Evolutionary conservation across 1,139 yeast genomes (phyloP).

Genomic region (Arxiozyma heterogenica): DNA sequence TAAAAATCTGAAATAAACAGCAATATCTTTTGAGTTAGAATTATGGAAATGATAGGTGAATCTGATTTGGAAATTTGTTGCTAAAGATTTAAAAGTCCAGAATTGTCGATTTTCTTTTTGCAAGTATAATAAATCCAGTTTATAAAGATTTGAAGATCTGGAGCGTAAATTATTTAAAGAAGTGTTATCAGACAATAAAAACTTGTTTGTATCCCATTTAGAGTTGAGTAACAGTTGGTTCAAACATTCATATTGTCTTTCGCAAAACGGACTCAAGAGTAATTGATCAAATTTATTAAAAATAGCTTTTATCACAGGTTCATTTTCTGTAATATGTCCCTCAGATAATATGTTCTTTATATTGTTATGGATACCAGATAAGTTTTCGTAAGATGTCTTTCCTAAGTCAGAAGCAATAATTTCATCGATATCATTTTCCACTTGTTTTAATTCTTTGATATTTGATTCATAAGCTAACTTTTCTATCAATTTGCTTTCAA

Average conservation of each 20-base stretch:
- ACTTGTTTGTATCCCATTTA: slow-evolving; percentile 25
- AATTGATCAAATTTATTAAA: slow-evolving; percentile 5
- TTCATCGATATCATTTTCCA: slow-evolving; percentile 19
- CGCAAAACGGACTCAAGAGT: slow-evolving; percentile 4
- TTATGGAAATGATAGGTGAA: slow-evolving; percentile 67
- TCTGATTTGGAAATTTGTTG: slow-evolving; percentile 49
- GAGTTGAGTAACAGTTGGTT: slow-evolving; percentile 14
- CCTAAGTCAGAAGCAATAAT: slow-evolving; percentile 13
- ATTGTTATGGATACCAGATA: slow-evolving; percentile 7
- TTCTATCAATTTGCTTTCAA: slow-evolving; percentile 13
- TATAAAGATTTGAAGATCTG: slow-evolving; percentile 28
- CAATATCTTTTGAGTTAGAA: slow-evolving; percentile 31
- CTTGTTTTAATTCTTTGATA: slow-evolving; percentile 14
- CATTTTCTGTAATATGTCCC: slow-evolving; percentile 1
- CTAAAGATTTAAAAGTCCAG: slow-evolving; percentile 51
- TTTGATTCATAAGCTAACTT: slow-evolving; percentile 12
- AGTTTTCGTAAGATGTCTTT: slow-evolving; percentile 6
- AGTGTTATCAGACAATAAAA: slow-evolving; percentile 12
- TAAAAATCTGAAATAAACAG: slow-evolving; percentile 49
- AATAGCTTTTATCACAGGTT: slow-evolving; percentile 1
- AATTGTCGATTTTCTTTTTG: slow-evolving; percentile 38
- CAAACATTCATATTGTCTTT: slow-evolving; percentile 6
- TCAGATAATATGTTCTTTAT: slow-evolving; percentile 6
- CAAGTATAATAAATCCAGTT: slow-evolving; percentile 37
- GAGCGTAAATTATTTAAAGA: slow-evolving; percentile 11